Conservation (phyloP, 2,329 filamentous ascomycete genomes). For the Mariannaea sp. region DNA sequence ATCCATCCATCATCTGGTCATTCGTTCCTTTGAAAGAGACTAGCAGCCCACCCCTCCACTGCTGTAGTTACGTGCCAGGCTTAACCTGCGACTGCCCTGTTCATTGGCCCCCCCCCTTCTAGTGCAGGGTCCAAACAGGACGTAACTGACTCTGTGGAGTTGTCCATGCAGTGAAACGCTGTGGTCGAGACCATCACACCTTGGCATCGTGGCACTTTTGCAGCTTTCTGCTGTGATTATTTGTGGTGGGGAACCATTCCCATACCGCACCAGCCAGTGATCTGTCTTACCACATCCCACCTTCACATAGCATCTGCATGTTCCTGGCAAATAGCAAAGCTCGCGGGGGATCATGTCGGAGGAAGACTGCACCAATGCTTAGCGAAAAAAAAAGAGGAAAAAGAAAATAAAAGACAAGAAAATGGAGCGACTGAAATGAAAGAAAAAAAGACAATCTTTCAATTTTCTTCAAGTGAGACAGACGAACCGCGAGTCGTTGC, state of each 20-base stretch:
- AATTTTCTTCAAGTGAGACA: no score
- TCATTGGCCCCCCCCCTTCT: not conserved
- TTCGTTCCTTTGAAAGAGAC: constrained; percentile 8
- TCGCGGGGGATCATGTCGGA: no score
- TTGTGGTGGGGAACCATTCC: not conserved
- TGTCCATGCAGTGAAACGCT: constrained; percentile 6
- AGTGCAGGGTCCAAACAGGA: not conserved
- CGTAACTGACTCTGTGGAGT: not conserved
- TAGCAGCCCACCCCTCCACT: constrained; percentile 10
- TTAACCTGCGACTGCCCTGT: not conserved
- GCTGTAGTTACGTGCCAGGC: no score
- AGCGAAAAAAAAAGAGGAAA: no score
- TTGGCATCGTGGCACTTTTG: constrained; percentile 3
- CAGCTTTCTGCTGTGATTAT: not conserved
- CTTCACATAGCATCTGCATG: not conserved
- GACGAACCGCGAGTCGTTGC: no score
- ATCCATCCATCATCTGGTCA: constrained; percentile 17
- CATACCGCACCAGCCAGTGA: not conserved
- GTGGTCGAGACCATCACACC: not conserved
- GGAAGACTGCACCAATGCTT: no score
- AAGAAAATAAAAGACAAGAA: no score
- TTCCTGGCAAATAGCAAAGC: constrained; percentile 1
- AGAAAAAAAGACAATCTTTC: no score
- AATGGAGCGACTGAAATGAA: no score
- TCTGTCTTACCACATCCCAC: constrained; percentile 9